Percentiles rank a stretch among this genome's conserved stretches.
Evolutionary conservation across 164 flowering plant species (phyloP).

Genomic region (Litsea cubeba): DNA sequence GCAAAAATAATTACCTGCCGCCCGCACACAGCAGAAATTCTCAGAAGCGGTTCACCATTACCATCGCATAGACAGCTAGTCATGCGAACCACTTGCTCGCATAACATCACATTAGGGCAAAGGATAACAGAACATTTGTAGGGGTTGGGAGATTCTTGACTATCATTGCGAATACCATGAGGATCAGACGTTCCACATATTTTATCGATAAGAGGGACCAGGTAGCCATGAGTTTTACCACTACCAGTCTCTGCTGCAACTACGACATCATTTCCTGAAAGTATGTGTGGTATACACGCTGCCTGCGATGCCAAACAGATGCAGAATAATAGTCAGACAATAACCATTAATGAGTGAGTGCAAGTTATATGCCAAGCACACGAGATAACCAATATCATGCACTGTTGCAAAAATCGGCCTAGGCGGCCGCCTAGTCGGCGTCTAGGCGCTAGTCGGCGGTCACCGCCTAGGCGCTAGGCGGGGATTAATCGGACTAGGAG

Average conservation of each 20-base stretch:
- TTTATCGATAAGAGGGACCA: constrained; percentile 70
- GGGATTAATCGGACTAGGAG: too few relatives aligned
- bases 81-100: constrained; percentile 95
- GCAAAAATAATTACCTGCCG: constrained; percentile 48
- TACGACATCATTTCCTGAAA: constrained; percentile 74
- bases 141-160: constrained; percentile 10
- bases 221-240: constrained; percentile 90
- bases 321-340: neutral
- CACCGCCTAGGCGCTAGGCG: too few relatives aligned
- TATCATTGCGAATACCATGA: constrained; percentile 11
- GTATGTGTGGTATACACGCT: constrained; percentile 58
- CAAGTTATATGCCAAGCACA: neutral
- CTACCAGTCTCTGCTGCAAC: constrained; percentile 99
- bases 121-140: constrained; percentile 59
- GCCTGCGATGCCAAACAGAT: constrained; percentile 44
- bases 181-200: constrained; percentile 22
- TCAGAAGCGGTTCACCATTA: constrained; percentile 64
- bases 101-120: constrained; percentile 91
- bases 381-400: neutral
- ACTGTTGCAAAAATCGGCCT: too few relatives aligned
- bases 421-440: too few relatives aligned
- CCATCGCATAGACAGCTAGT: constrained; percentile 51
- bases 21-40: constrained; percentile 71
- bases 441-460: too few relatives aligned
- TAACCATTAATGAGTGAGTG: neutral